Conservation (phyloP, 495 filamentous ascomycete genomes). For the Thozetella sp. region DNA sequence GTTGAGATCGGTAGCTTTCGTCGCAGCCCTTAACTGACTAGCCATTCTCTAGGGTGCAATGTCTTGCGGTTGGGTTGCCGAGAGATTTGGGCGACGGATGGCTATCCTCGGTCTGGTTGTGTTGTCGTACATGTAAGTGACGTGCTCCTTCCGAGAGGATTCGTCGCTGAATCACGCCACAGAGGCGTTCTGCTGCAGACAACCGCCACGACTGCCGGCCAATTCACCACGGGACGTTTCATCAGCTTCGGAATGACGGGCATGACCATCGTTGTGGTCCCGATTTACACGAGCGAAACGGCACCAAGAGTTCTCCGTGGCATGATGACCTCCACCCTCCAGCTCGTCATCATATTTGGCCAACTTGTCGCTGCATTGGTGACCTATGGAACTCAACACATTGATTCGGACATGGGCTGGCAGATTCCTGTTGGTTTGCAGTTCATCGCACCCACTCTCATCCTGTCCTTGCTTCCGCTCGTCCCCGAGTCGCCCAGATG, state of each 20-base stretch:
- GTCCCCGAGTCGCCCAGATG: slow-evolving; percentile 23
- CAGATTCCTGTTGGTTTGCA: slow-evolving; percentile 19
- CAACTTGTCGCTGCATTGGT: slow-evolving; percentile 12
- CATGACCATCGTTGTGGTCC: slow-evolving; percentile 21
- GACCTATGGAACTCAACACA: slow-evolving; percentile 2
- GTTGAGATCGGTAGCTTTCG: not conserved
- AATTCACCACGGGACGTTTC: slow-evolving; percentile 23
- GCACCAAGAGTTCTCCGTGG: slow-evolving; percentile 16
- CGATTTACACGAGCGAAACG: slow-evolving; percentile 22
- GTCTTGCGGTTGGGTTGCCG: slow-evolving; percentile 12
- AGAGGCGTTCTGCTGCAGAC: slow-evolving; percentile 22
- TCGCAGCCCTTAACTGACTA: too few species aligned
- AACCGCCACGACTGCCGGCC: slow-evolving; percentile 19
- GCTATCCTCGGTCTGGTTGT: slow-evolving; percentile 6
- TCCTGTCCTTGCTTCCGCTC: slow-evolving; percentile 13
- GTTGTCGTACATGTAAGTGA: slow-evolving; percentile 7
- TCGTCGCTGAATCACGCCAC: slow-evolving; percentile 8
- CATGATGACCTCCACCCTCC: slow-evolving; percentile 16
- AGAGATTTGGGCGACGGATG: slow-evolving; percentile 16
- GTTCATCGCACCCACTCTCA: slow-evolving; percentile 14
- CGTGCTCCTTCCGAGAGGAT: not conserved
- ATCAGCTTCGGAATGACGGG: slow-evolving; percentile 23
- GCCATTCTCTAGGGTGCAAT: slow-evolving; percentile 10
- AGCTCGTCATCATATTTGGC: slow-evolving; percentile 14
- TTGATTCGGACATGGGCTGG: slow-evolving; percentile 14